Percentiles rank a stretch among this genome's conserved stretches.
Evolutionary conservation across 179 eudicot species (phyloP).

Genomic region (Amaranthus tricolor): DNA sequence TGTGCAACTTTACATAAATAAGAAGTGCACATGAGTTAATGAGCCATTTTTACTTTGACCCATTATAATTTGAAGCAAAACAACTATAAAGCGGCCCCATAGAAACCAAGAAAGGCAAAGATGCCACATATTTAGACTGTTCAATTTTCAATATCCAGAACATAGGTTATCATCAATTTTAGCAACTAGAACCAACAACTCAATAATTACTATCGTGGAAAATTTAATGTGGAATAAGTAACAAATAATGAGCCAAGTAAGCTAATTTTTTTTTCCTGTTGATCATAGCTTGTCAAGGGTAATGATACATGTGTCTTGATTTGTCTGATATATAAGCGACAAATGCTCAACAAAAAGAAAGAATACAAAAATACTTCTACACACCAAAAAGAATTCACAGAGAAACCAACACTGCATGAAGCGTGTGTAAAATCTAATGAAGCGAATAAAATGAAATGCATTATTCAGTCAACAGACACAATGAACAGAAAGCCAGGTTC

Average conservation of each 20-base stretch:
- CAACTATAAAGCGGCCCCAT: no score
- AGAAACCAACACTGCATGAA: neutral
- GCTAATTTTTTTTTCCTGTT: neutral
- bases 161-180: neutral
- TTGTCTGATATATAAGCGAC: neutral
- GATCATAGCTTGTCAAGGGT: neutral
- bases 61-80: no score
- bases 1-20: no score
- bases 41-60: no score
- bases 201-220: no score
- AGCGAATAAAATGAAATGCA: no score
- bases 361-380: neutral
- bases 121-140: neutral
- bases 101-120: neutral
- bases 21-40: no score
- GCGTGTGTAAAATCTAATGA: neutral
- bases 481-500: neutral
- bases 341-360: neutral
- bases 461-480: neutral
- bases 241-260: neutral
- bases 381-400: neutral
- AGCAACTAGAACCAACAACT: neutral
- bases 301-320: neutral
- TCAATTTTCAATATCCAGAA: neutral
- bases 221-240: neutral